Conservation (phyloP, 73 alveolate species). For the Tetrahymena elliotti region DNA sequence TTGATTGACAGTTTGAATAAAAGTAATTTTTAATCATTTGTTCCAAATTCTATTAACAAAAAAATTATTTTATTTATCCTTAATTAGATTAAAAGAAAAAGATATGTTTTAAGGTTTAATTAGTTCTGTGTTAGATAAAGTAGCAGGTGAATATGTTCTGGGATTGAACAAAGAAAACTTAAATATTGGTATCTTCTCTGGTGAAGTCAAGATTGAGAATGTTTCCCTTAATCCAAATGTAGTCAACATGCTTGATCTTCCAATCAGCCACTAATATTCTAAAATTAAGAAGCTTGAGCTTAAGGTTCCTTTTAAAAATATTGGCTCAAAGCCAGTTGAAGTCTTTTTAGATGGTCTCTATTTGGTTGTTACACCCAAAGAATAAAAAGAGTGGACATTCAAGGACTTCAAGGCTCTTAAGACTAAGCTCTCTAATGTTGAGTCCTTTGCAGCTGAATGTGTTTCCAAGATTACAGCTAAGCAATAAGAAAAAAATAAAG, state of each 20-base stretch:
- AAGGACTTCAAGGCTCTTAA: slow-evolving; percentile 38
- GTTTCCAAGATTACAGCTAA: slow-evolving; percentile 17
- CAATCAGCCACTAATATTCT: slow-evolving; percentile 70
- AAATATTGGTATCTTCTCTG: slow-evolving; percentile 47
- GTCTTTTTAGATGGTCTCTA: slow-evolving; percentile 71
- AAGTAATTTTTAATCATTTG: not conserved
- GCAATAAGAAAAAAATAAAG: slow-evolving; percentile 24
- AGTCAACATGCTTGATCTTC: slow-evolving; percentile 77
- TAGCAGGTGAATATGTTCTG: slow-evolving; percentile 75
- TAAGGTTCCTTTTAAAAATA: slow-evolving; percentile 86
- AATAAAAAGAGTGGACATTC: slow-evolving; percentile 52
- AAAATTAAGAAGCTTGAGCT: slow-evolving; percentile 68
- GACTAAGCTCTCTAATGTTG: slow-evolving; percentile 46
- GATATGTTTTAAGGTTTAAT: not conserved
- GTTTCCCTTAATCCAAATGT: slow-evolving; percentile 76
- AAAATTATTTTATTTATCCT: not conserved
- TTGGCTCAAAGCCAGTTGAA: slow-evolving; percentile 88
- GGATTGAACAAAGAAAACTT: slow-evolving; percentile 84
- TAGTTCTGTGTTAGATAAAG: not conserved
- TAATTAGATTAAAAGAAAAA: not conserved
- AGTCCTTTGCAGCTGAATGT: slow-evolving; percentile 26
- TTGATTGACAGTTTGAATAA: not conserved
- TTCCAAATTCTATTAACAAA: not conserved
- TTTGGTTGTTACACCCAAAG: slow-evolving; percentile 65
- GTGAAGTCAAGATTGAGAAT: slow-evolving; percentile 68